Base-by-base conservation (phyloP, 2,329 filamentous ascomycete species). In the Curvularia lunata region DNA sequence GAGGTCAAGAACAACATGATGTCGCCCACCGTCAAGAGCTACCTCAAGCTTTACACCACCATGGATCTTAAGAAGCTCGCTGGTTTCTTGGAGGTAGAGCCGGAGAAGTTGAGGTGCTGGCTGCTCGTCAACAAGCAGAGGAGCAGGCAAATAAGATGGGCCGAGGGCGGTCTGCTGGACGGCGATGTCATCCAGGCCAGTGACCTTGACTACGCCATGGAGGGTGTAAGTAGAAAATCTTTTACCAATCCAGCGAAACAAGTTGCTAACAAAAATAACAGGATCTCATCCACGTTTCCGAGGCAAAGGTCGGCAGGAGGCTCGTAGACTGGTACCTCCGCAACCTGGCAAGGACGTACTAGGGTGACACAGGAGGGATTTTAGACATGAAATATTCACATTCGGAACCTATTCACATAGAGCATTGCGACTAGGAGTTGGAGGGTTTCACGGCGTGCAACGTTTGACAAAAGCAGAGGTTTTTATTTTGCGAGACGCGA, bases 1-100 rank as follows among this genome's bases (percentile, higher is more conserved):
- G 95, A 99, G 84, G 94, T 99, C 79, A 97, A 96, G 88, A 97
- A 92, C 81, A 98, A 96, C 81, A 95, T 99, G 87, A 96, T 88
- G 88, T 94, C 91, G 78, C 95, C 95, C 43, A 97, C 93, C 45
- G 91, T 99, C 78, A 97, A 96, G 85, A 97, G 93, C 62, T 99
- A 99, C 84, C 87, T 99, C 68, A 95, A 96, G 78, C 90, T 99
- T 55, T 99, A 99, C 87, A 98, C 95, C 45, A 99, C 95, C 69
- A 98, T 99, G 94, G 95, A 99, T 74, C 85, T 99, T 63, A 95
- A 94, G 84, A 99, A 99, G 84, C 88, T 99, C 61, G 92, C 95
- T 61, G 93, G 93, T 59, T 99, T 99, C 87, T 86, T 99, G 54
- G 95, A 98, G 73, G 92, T 97, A 58, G 89, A 97, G 80, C 90